Conservation (phyloP, 495 filamentous ascomycete species). For the Penicillium bovifimosum region DNA sequence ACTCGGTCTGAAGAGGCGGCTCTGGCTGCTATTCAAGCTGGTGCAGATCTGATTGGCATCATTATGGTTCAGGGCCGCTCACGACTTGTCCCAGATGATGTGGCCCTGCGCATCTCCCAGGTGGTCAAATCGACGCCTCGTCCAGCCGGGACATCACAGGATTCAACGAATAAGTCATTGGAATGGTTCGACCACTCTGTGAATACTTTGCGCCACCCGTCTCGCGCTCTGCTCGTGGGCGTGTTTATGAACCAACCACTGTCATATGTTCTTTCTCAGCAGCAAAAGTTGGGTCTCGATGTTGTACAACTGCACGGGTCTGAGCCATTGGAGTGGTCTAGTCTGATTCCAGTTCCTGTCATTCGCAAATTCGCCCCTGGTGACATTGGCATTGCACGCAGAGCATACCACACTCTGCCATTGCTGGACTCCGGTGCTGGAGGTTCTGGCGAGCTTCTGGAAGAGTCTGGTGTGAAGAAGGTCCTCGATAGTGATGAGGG, state of each 20-base stretch:
- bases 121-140: conserved; percentile 58
- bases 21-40: conserved; percentile 71
- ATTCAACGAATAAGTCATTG: conserved; percentile 33
- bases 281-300: conserved; percentile 73
- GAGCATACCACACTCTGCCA: conserved; percentile 78
- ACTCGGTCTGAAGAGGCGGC: conserved; percentile 81
- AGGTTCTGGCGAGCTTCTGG: conserved; percentile 70
- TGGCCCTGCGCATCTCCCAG: conserved; percentile 72
- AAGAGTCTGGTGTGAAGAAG: conserved; percentile 57
- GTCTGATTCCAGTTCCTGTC: conserved; percentile 80
- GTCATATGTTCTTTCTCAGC: conserved; percentile 68
- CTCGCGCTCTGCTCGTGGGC: conserved; percentile 76
- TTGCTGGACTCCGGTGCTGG: conserved; percentile 82
- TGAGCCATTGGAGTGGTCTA: conserved; percentile 89
- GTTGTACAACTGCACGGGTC: conserved; percentile 87
- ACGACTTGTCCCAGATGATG: conserved; percentile 69
- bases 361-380: conserved; percentile 73
- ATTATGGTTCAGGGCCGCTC: conserved; percentile 79
- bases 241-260: conserved; percentile 92
- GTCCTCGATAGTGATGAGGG: conserved; percentile 57
- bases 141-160: conserved; percentile 27
- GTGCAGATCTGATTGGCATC: conserved; percentile 89
- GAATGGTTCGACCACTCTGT: conserved; percentile 60
- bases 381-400: conserved; percentile 61
- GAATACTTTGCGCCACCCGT: conserved; percentile 46